Evolutionary conservation across 73 alveolate species (phyloP).

Genomic region (Uronychia setigera): DNA sequence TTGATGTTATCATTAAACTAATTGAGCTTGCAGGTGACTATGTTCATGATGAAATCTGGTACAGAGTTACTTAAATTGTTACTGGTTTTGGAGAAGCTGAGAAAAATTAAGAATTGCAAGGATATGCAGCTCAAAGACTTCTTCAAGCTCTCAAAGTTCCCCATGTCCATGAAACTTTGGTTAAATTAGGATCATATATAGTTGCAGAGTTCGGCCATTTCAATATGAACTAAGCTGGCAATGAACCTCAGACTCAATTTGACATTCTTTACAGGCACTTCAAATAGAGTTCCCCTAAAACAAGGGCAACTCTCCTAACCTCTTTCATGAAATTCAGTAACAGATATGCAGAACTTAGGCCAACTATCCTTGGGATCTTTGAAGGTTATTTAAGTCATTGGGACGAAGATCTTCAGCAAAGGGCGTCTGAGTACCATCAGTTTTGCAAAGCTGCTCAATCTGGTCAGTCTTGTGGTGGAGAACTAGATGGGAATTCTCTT

Average conservation of each 20-base stretch:
- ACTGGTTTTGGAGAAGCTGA: conserved; percentile 95
- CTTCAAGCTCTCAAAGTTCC: conserved; percentile 74
- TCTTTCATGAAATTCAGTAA: conserved; percentile 89
- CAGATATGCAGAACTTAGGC: conserved; percentile 77
- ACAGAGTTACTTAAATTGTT: conserved; percentile 93
- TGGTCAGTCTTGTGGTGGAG: not conserved
- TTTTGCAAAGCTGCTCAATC: conserved; percentile 60
- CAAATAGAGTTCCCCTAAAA: conserved; percentile 69
- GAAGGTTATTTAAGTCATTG: conserved; percentile 90
- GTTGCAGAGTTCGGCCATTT: conserved; percentile 93
- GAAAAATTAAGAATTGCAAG: conserved; percentile 84
- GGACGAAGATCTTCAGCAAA: conserved; percentile 98
- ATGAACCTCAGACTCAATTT: conserved; percentile 70
- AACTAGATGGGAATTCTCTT: conserved; percentile 71
- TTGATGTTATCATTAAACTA: conserved; percentile 94
- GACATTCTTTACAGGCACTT: conserved; percentile 82
- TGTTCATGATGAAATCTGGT: conserved; percentile 97
- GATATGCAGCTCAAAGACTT: conserved; percentile 93
- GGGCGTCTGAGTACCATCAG: conserved; percentile 93
- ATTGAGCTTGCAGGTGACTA: conserved; percentile 98
- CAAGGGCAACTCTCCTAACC: conserved; percentile 91
- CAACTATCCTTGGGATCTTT: conserved; percentile 78
- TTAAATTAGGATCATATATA: conserved; percentile 91
- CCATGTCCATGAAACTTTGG: conserved; percentile 94
- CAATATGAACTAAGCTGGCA: conserved; percentile 69